Percentiles rank a stretch among this genome's conserved stretches.
These are phyloP conservation scores for Solanum boliviense DNA, from an alignment of 257 asterid species.

Conservation along the genomic window DNA sequence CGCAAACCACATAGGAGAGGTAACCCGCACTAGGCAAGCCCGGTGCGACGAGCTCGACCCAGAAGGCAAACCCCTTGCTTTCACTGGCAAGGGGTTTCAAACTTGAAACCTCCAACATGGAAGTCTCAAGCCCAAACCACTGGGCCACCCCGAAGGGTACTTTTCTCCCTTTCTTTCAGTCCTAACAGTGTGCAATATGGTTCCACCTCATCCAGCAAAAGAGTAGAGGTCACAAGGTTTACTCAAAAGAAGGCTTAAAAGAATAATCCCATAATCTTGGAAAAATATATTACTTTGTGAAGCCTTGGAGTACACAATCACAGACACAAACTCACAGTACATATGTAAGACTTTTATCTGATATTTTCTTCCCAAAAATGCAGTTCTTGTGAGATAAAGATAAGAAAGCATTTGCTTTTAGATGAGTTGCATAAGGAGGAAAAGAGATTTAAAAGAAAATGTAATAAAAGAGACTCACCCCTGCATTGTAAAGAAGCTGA, in stretches of 20 bases:
- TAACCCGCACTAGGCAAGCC: no score
- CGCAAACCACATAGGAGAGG: no score
- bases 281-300: neutral
- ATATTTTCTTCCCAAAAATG: neutral
- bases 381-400: neutral
- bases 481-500: slow-evolving; percentile 77
- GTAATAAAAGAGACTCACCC: slow-evolving; percentile 36
- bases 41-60: no score
- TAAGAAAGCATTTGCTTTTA: neutral
- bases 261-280: neutral
- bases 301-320: neutral
- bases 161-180: neutral
- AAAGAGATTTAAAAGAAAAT: neutral
- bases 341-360: neutral
- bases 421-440: neutral
- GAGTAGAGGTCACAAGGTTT: neutral
- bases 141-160: no score
- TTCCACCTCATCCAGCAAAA: neutral
- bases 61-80: no score
- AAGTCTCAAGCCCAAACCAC: no score
- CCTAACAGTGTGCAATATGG: neutral
- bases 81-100: no score
- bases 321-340: neutral
- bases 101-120: no score
- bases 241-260: neutral